Evolutionary conservation across 768 basidiomycete genomes (phyloP).

Genomic region (Hericium erinaceus): DNA sequence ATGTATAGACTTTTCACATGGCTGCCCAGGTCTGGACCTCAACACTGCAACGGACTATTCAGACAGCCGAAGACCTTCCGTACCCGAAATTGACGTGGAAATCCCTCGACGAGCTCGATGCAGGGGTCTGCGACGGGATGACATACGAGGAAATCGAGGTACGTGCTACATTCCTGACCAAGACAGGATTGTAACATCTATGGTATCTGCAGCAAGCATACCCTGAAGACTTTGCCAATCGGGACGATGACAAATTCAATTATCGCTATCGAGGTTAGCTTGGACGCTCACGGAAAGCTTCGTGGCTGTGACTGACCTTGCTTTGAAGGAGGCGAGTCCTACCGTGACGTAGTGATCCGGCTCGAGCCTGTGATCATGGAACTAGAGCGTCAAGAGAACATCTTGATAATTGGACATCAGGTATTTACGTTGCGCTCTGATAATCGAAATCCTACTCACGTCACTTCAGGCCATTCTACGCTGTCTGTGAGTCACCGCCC

Average conservation of each 20-base stretch:
- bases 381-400: constrained; percentile 94
- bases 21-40: constrained; percentile 87
- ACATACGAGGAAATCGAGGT: constrained; percentile 99
- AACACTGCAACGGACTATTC: constrained; percentile 87
- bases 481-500: constrained; percentile 45
- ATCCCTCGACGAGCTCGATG: constrained; percentile 94
- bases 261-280: constrained; percentile 79
- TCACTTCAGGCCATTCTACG: constrained; percentile 58
- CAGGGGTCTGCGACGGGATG: constrained; percentile 99
- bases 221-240: constrained; percentile 95
- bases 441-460: constrained; percentile 3
- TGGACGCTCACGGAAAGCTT: neutral
- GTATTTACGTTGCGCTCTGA: constrained; percentile 20
- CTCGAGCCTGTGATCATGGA: constrained; percentile 99
- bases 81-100: constrained; percentile 98
- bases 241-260: constrained; percentile 99
- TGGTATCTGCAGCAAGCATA: constrained; percentile 62
- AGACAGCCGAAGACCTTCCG: constrained; percentile 74
- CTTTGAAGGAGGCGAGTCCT: constrained; percentile 74
- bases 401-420: constrained; percentile 95
- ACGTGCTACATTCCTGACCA: neutral
- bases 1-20: neutral
- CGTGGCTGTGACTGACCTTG: neutral
- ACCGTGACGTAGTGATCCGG: constrained; percentile 91
- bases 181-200: neutral